Base-by-base conservation (phyloP, 441 rosid genomes). In the Jatropha podagrica region DNA sequence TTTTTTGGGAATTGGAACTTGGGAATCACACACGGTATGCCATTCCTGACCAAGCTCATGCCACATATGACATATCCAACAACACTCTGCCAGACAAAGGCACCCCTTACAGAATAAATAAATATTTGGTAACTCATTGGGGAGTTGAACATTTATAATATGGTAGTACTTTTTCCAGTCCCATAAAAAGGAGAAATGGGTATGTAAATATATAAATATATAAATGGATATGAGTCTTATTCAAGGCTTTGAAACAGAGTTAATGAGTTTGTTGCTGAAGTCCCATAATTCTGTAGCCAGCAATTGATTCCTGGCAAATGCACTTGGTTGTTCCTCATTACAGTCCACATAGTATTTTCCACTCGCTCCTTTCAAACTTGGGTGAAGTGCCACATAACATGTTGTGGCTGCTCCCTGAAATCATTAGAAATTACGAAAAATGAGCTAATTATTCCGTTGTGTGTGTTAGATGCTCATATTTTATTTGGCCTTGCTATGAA, bases 401-500 rank as follows among this genome's bases (percentile, higher is more conserved):
- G 94, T 88, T 10, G 99, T 93, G 17, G 99, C 99, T 61, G 98
- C 99, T 66, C 99, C 99, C 98, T 93, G 81, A 51, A 55, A 72
- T 12, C 5, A 69, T 44, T 41, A 42, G 4, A 17, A 56, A 56
- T 2, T 9, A 1, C 4, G 26, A 40, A 70, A 17, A 1, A 14
- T 54, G 23, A 23, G 23, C 23, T 23, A 23, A 23, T 23, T 23
- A 23, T 23, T 23, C 23, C 23, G 23, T 0, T 23, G 23, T 23
- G 23, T 23, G 23, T 32, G 32, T 32, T 32, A 32, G 32, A 32
- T 32, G 32, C 32, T 32, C 2, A 32, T 32, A 32, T 32, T 32
- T 32, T 32, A 32, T 32, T 32, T 32, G 32, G 32, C 32, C 32
- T 32, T 32, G 32, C 32, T 32, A 2, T 32, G 32, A 32, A 32